Evolutionary conservation across 345 rosid species (phyloP).

Genomic region (Salix udensis): DNA sequence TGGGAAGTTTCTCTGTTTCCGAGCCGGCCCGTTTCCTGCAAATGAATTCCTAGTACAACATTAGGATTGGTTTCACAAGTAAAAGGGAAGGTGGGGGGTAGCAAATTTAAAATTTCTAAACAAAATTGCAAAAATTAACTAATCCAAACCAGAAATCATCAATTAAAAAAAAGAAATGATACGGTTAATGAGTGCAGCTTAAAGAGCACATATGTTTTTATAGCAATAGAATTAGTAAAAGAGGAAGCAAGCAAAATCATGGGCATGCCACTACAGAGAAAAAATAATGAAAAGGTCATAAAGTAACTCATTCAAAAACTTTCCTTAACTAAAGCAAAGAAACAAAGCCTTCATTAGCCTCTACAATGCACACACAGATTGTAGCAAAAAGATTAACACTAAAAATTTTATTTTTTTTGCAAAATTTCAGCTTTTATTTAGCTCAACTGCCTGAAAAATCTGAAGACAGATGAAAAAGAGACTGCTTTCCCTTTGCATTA

Average conservation of each 20-base stretch:
- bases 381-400: neutral
- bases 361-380: slow-evolving; percentile 3
- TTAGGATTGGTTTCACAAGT: slow-evolving; percentile 18
- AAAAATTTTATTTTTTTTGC: neutral
- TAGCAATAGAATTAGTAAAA: slow-evolving; percentile 23
- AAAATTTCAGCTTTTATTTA: neutral
- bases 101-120: neutral
- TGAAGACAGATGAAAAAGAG: neutral
- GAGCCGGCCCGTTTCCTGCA: slow-evolving; percentile 60
- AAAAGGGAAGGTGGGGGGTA: neutral
- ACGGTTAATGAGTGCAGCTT: slow-evolving; percentile 2
- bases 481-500: neutral
- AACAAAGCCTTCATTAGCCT: slow-evolving; percentile 13
- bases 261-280: slow-evolving; percentile 26
- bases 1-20: slow-evolving; percentile 33
- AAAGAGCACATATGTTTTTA: slow-evolving; percentile 35
- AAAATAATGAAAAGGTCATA: slow-evolving; percentile 22
- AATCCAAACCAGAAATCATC: slow-evolving; percentile 18
- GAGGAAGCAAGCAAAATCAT: slow-evolving; percentile 46
- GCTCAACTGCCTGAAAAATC: neutral
- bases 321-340: slow-evolving; percentile 35
- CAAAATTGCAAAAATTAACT: neutral
- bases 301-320: slow-evolving; percentile 24
- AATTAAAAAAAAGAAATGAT: neutral
- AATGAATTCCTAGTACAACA: slow-evolving; percentile 28